Base-by-base conservation (phyloP, 2,329 filamentous ascomycete species). In the Trichoderma aggressivum region DNA sequence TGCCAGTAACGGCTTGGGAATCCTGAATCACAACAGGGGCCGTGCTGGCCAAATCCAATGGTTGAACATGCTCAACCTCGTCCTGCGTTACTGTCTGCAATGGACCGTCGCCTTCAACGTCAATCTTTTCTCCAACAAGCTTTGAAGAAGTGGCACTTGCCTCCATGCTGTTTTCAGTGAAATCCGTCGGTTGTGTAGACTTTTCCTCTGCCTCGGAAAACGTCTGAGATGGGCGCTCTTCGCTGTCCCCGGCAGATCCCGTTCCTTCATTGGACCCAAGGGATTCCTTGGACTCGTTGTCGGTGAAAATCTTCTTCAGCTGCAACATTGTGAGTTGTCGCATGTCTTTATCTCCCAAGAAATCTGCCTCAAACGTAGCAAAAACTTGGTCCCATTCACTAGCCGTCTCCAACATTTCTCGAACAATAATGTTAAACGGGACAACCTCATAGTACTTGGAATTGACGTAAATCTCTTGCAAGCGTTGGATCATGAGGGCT, bases 371-470 rank as follows among this genome's bases (percentile, higher is more conserved):
- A 72, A 99, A 98, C 69, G 96, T 92, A 70, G 90, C 87, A 82
- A 99, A 99, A 0, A 90, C 90, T 28, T 91, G 90, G 77, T 99
- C 97, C 96, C 96, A 99, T 74, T 94, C 93, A 24, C 94, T 90
- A 5, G 95, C 94, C 75, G 93, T 97, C 78, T 98, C 94, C 74
- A 98, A 90, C 85, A 97, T 96, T 70, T 93, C 92, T 75, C 95
- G 90, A 63, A 98, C 89, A 8, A 95, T 92, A 71, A 91, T 88
- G 76, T 98, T 99, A 74, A 99, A 87, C 0, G 97, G 96, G 63
- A 98, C 94, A 69, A 98, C 91, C 81, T 99, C 96, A 83, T 97
- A 99, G 79, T 98, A 98, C 78, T 94, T 94, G 2, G 94, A 97
- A 74, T 91, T 91, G 83, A 96, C 94, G 78, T 99, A 99, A 73